Percentiles rank a stretch among this genome's conserved stretches.
phyloP scores from a whole-genome alignment of 2,329 filamentous ascomycete species.

The Helminthosporium solani region DNA sequence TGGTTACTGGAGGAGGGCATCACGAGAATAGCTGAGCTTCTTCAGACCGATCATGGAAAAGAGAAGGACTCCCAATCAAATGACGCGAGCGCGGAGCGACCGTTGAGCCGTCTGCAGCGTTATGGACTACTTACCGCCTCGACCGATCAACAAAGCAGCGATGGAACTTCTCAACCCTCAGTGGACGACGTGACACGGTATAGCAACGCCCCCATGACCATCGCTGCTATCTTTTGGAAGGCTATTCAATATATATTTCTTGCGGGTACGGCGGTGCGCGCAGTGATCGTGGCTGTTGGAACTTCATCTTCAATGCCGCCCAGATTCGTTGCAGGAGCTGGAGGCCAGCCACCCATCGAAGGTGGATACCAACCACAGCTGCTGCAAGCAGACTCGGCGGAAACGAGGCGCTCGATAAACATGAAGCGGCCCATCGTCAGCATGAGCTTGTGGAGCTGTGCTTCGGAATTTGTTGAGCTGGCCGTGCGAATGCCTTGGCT shows the following conservation, averaged over 20 bases:
- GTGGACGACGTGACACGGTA: slow-evolving; percentile 19
- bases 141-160: slow-evolving; percentile 26
- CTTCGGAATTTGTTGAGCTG: slow-evolving; percentile 71
- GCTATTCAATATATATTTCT: slow-evolving; percentile 53
- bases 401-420: slow-evolving; percentile 33
- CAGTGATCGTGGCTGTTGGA: slow-evolving; percentile 63
- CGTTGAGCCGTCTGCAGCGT: slow-evolving; percentile 53
- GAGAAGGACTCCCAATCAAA: slow-evolving; percentile 32
- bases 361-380: slow-evolving; percentile 33
- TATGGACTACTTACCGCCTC: slow-evolving; percentile 55
- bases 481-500: slow-evolving; percentile 89
- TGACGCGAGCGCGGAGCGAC: slow-evolving; percentile 25
- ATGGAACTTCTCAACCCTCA: slow-evolving; percentile 17
- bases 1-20: slow-evolving; percentile 87
- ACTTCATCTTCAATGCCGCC: slow-evolving; percentile 67
- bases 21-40: slow-evolving; percentile 64
- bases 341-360: slow-evolving; percentile 32
- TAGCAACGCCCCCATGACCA: slow-evolving; percentile 18
- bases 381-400: slow-evolving; percentile 29
- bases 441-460: slow-evolving; percentile 75
- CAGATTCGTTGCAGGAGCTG: slow-evolving; percentile 43
- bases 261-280: slow-evolving; percentile 64
- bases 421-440: slow-evolving; percentile 66
- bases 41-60: slow-evolving; percentile 40
- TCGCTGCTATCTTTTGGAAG: slow-evolving; percentile 54